phyloP scores from a whole-genome alignment of 169 alveolate genomes.

The Cryptosporidium xiaoi region DNA sequence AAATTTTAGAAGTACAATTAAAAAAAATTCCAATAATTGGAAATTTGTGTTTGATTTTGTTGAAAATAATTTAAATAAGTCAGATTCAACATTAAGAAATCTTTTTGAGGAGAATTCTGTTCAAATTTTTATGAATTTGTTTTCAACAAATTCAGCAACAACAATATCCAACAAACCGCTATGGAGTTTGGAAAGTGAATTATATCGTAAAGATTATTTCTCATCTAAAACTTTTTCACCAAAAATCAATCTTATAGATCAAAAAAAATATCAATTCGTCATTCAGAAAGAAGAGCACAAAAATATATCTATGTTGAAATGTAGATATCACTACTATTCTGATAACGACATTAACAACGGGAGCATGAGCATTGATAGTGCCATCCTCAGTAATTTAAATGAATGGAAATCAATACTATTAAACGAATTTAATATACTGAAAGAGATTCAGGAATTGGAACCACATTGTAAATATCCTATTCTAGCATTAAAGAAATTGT shows the following conservation, averaged over 20 bases:
- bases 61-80: not conserved
- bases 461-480: slow-evolving; percentile 64
- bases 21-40: slow-evolving; percentile 15
- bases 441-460: slow-evolving; percentile 24
- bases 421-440: slow-evolving; percentile 20
- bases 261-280: slow-evolving; percentile 1
- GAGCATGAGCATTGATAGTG: too few species aligned
- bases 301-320: not conserved
- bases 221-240: slow-evolving; percentile 18
- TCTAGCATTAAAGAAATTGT: slow-evolving; percentile 13
- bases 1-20: not conserved
- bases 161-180: not conserved
- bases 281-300: not conserved
- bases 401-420: not conserved
- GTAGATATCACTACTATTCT: slow-evolving; percentile 15
- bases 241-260: not conserved
- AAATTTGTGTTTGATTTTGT: not conserved
- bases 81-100: not conserved
- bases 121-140: not conserved
- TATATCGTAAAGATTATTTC: not conserved
- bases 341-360: not conserved
- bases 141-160: not conserved
- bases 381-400: too few species aligned
- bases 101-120: not conserved
- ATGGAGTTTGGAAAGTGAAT: slow-evolving; percentile 3